Percentiles rank a stretch among this genome's conserved stretches.
Conservation (phyloP, 2,329 filamentous ascomycete species). For the Fusarium buxicola region DNA sequence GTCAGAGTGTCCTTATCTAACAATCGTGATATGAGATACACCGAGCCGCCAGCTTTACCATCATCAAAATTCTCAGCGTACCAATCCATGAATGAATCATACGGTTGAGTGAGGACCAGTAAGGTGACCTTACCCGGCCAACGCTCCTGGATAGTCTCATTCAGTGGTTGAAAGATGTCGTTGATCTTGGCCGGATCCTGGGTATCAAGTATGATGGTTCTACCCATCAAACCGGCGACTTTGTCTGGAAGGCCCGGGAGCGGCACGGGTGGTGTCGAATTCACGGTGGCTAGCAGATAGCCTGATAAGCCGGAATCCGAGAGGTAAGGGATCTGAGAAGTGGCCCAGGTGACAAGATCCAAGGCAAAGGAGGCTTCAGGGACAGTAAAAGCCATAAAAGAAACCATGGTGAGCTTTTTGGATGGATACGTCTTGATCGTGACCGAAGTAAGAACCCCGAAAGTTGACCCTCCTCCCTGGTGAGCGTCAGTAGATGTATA, state of each 20-base stretch:
- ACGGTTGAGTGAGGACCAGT: slow-evolving; percentile 32
- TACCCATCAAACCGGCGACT: slow-evolving; percentile 51
- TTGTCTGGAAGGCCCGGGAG: slow-evolving; percentile 49
- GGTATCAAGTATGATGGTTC: slow-evolving; percentile 51
- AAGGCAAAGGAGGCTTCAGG: slow-evolving; percentile 53
- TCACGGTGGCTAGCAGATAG: slow-evolving; percentile 55
- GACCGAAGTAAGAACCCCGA: slow-evolving; percentile 67
- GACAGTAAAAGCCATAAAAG: slow-evolving; percentile 38
- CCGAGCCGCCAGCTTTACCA: slow-evolving; percentile 49
- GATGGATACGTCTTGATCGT: slow-evolving; percentile 64
- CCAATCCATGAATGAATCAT: slow-evolving; percentile 52
- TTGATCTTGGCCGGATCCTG: slow-evolving; percentile 43
- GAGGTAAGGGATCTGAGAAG: slow-evolving; percentile 58
- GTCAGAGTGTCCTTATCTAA: slow-evolving; percentile 54
- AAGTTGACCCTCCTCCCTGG: slow-evolving; percentile 69
- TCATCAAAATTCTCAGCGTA: slow-evolving; percentile 51
- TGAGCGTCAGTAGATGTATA: neutral
- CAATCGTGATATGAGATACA: slow-evolving; percentile 56
- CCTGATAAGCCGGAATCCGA: slow-evolving; percentile 63
- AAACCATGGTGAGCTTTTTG: slow-evolving; percentile 44
- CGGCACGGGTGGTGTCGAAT: slow-evolving; percentile 51
- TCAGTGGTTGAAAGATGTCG: slow-evolving; percentile 49
- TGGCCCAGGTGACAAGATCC: slow-evolving; percentile 59
- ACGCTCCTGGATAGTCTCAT: slow-evolving; percentile 51
- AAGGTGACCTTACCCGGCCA: slow-evolving; percentile 48